phyloP scores from a whole-genome alignment of 2,329 filamentous ascomycete species.

The Amesomyces nigricolor region DNA sequence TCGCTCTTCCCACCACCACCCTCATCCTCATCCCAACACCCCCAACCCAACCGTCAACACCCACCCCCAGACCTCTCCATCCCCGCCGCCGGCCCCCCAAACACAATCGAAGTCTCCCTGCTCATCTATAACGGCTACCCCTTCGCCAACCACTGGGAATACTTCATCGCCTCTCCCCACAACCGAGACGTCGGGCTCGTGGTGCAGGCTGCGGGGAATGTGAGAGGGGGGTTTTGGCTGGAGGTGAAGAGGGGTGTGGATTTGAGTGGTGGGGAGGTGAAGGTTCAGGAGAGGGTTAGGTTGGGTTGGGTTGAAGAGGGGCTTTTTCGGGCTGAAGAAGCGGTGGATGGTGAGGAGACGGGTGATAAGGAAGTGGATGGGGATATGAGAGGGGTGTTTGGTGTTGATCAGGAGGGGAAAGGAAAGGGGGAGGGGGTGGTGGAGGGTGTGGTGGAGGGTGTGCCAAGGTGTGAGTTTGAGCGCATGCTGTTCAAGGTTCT shows the following conservation, averaged over 20 bases:
- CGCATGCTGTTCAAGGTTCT: constrained; percentile 6
- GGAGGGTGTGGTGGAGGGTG: constrained; percentile 1
- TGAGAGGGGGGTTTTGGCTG: constrained; percentile 9
- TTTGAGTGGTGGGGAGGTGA: neutral
- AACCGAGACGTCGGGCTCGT: neutral
- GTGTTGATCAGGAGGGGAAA: neutral
- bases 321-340: neutral
- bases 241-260: constrained; percentile 10
- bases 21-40: neutral
- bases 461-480: constrained; percentile 14
- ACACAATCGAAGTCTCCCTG: constrained; percentile 8
- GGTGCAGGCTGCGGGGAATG: constrained; percentile 14
- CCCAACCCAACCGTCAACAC: neutral
- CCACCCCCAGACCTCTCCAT: neutral
- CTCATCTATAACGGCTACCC: constrained; percentile 19
- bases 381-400: neutral
- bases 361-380: too few species aligned
- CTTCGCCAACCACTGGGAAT: constrained; percentile 21
- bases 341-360: neutral
- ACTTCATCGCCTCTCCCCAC: neutral
- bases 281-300: neutral
- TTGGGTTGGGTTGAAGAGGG: constrained; percentile 9
- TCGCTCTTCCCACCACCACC: neutral
- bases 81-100: neutral
- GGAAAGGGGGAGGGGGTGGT: neutral